Conservation (phyloP, 139 green algal genomes). For the Astrephomene gubernaculifera region DNA sequence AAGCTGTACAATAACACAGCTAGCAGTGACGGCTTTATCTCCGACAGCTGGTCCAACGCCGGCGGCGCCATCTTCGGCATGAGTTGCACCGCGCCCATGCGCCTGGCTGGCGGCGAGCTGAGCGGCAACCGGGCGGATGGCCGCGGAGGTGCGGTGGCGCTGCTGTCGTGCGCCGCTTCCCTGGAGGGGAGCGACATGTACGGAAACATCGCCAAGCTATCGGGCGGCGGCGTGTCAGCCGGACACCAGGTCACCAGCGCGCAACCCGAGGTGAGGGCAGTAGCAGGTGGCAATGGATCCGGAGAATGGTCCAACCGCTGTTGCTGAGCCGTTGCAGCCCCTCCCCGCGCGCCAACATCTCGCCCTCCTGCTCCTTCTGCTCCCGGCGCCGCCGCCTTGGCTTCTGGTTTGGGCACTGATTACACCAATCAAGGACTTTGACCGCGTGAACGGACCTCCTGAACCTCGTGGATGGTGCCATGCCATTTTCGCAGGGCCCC, state of each 20-base stretch:
- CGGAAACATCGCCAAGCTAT: background rate
- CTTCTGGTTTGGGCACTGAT: too few relatives aligned
- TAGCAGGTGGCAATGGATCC: background rate
- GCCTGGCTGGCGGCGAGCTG: background rate
- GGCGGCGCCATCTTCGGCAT: background rate
- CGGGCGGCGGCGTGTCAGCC: background rate
- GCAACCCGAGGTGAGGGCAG: background rate
- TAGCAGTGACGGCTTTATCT: background rate
- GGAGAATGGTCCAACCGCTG: too few relatives aligned
- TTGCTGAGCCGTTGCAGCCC: too few relatives aligned
- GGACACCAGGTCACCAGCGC: background rate
- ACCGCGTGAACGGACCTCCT: too few relatives aligned
- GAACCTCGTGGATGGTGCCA: too few relatives aligned
- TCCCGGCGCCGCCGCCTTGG: too few relatives aligned
- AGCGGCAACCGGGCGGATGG: background rate
- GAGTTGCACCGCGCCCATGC: background rate
- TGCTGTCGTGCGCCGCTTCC: background rate
- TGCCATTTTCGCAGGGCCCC: background rate
- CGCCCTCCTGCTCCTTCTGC: too few relatives aligned
- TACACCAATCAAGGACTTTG: too few relatives aligned
- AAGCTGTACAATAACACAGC: background rate
- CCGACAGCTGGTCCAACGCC: constrained; percentile 2
- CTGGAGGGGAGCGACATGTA: background rate
- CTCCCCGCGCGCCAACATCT: too few relatives aligned
- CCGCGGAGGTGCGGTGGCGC: background rate